Evolutionary conservation across 768 basidiomycete genomes (phyloP).

Genomic region (Podaxis rugospora): DNA sequence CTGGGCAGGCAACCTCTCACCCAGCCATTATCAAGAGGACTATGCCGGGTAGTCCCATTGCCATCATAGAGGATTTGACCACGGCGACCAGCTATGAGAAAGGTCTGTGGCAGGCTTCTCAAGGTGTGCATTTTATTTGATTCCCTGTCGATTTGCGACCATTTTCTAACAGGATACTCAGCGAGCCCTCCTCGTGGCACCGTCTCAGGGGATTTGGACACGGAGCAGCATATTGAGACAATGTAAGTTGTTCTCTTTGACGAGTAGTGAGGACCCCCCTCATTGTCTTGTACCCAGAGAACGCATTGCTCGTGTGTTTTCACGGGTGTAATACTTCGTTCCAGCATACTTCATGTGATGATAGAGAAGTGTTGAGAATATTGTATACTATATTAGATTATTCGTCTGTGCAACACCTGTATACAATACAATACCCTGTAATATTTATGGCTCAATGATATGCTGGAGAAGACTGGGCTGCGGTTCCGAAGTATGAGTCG

Average conservation of each 20-base stretch:
- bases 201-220: neutral
- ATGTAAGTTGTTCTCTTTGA: neutral
- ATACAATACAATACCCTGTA: neutral
- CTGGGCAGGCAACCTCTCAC: neutral
- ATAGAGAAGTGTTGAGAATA: neutral
- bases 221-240: neutral
- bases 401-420: neutral
- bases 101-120: neutral
- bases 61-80: neutral
- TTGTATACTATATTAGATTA: neutral
- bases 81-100: neutral
- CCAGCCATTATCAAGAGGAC: neutral
- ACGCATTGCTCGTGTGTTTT: constrained; percentile 9
- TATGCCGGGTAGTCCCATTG: neutral
- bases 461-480: neutral
- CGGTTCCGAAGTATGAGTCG: neutral
- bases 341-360: neutral
- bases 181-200: neutral
- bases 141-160: neutral
- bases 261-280: neutral
- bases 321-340: neutral
- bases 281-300: neutral
- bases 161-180: neutral
- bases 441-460: neutral
- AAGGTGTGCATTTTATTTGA: neutral